Evolutionary conservation across 352 stramenopile genomes (phyloP).

Genomic region (Blastocystis sp.): DNA sequence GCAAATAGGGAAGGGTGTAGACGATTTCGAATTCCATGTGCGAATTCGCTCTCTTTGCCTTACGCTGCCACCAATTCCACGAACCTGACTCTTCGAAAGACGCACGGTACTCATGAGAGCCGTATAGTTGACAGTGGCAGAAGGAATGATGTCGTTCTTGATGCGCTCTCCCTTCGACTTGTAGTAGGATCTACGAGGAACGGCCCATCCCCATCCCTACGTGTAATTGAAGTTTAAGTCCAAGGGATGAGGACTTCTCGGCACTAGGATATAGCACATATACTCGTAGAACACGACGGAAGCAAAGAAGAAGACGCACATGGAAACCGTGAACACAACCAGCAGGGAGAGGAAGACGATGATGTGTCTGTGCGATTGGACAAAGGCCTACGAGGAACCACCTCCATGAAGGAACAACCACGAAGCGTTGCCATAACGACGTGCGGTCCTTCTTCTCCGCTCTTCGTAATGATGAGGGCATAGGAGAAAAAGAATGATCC

Average conservation of each 20-base stretch:
- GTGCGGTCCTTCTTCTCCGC: not conserved
- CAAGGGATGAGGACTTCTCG: not conserved
- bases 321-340: not conserved
- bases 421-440: not conserved
- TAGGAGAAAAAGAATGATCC: no score
- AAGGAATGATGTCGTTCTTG: constrained; percentile 6
- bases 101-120: not conserved
- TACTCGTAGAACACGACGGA: constrained; percentile 12
- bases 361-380: not conserved
- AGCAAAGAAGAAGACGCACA: not conserved
- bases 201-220: not conserved
- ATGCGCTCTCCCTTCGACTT: constrained; percentile 33
- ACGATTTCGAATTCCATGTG: constrained; percentile 30
- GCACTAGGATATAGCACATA: not conserved
- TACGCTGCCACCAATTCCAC: not conserved
- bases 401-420: not conserved
- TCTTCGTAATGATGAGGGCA: not conserved
- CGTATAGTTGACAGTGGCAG: not conserved
- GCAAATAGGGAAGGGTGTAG: constrained; percentile 47
- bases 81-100: constrained; percentile 3
- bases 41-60: not conserved
- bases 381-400: not conserved
- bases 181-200: constrained; percentile 10
- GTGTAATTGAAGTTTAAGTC: constrained; percentile 1
- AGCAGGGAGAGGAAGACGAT: not conserved